These are phyloP conservation scores for Viola pubescens DNA, from an alignment of 441 rosid species.

Conservation along the genomic window DNA sequence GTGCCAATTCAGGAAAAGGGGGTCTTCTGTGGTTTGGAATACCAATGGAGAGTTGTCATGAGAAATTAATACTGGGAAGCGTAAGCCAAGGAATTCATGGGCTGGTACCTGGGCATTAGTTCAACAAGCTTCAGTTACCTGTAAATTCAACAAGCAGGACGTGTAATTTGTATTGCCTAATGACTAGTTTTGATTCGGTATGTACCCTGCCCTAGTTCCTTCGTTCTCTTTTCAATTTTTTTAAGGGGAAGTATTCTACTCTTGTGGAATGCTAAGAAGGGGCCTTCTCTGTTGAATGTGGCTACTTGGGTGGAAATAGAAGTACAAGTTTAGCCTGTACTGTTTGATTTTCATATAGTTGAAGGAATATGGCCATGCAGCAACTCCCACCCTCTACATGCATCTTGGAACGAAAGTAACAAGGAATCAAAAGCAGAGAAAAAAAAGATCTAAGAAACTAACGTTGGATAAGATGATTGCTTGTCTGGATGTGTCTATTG, in stretches of 20 bases:
- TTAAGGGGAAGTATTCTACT: not conserved
- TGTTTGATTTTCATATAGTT: not conserved
- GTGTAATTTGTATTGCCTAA: conserved; percentile 10
- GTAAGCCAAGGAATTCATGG: not conserved
- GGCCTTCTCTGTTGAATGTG: not conserved
- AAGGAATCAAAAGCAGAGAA: no score
- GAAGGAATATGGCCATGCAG: not conserved
- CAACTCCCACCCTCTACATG: not conserved
- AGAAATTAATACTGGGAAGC: not conserved
- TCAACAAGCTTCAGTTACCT: not conserved
- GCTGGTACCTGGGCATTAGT: not conserved
- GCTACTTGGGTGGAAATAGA: conserved; percentile 1
- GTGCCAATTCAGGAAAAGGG: conserved; percentile 42
- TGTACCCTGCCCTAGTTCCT: conserved; percentile 5
- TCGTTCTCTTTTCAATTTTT: not conserved
- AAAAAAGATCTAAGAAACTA: no score
- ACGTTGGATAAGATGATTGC: no score
- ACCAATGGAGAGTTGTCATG: conserved; percentile 26
- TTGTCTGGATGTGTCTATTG: no score
- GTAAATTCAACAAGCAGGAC: conserved; percentile 9
- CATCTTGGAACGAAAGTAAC: no score
- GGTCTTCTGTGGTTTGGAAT: conserved; percentile 61
- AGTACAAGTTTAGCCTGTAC: not conserved
- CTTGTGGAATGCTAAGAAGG: not conserved
- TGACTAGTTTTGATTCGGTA: conserved; percentile 12